Evolutionary conservation across 2,329 filamentous ascomycete species (phyloP), one percentile per base, ranked within the genome.

Genomic region (Aspergillus novofumigatus): DNA sequence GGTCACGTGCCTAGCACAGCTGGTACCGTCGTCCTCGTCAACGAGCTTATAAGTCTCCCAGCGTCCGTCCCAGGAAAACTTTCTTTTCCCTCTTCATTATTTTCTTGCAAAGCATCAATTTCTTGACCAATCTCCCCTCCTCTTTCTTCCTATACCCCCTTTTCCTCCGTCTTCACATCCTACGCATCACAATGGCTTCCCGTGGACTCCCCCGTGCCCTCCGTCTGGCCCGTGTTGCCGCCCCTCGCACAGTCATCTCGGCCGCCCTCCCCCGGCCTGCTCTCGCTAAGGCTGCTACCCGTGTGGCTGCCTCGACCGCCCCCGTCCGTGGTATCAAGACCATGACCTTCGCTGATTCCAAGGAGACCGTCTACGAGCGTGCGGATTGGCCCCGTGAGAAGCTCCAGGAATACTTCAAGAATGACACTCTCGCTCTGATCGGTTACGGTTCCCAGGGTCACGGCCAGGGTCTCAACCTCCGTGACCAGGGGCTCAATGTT

Each of bases 391-490:
- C 94, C 68, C 87, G 89, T 78, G 93, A 97, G 85, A 97, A 96
- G 89, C 91, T 99, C 76, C 83, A 96, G 90, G 91, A 97, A 66
- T 99, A 93, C 88, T 99, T 99, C 90, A 97, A 97, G 87, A 86
- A 99, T 82, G 94, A 99, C 81, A 97, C 93, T 68, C 91, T 99
- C 71, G 94, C 94, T 75, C 89, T 99, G 75, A 99, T 99, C 79
- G 94, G 94, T 77, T 99, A 99, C 81, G 94, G 88, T 72, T 97
- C 92, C 64, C 92, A 97, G 83, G 94, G 94, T 72, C 94, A 99
- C 85, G 94, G 94, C 69, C 94, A 99, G 83, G 95, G 94, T 78
- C 91, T 99, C 64, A 99, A 99, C 87, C 90, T 99, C 77, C 93
- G 94, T 80, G 94, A 99, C 86, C 97, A 99, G 83, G 94, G 94